phyloP scores from a whole-genome alignment of 768 basidiomycete species.

The Lentinus brumalis region DNA sequence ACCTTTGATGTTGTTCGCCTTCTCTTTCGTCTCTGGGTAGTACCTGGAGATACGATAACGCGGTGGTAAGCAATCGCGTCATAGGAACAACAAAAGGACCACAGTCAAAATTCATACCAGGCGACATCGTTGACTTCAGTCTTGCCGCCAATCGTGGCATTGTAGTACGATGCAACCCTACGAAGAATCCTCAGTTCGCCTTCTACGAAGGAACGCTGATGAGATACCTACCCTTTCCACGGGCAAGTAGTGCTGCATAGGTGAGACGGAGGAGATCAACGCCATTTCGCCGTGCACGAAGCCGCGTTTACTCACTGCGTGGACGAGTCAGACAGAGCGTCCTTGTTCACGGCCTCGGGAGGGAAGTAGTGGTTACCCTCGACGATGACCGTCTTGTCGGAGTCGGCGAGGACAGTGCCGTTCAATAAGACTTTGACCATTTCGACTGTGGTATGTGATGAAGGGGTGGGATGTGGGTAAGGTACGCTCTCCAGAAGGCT shows the following conservation, averaged over 20 bases:
- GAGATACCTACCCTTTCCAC: slow-evolving; percentile 67
- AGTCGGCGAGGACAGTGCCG: slow-evolving; percentile 58
- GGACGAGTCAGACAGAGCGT: slow-evolving; percentile 49
- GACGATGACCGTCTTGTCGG: slow-evolving; percentile 53
- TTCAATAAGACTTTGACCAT: slow-evolving; percentile 56
- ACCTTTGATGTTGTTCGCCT: slow-evolving; percentile 62
- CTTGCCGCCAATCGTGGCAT: slow-evolving; percentile 51
- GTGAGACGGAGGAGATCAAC: not conserved
- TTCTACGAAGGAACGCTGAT: not conserved
- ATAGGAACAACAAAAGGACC: not conserved
- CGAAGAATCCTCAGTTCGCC: not conserved
- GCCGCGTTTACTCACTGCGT: slow-evolving; percentile 44
- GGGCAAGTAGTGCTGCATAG: slow-evolving; percentile 51
- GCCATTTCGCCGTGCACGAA: not conserved
- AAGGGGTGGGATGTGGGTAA: not conserved
- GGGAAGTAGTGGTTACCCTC: slow-evolving; percentile 81
- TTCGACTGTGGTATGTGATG: not conserved
- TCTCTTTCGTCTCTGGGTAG: slow-evolving; percentile 58
- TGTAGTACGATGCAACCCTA: slow-evolving; percentile 70
- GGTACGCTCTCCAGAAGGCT: not conserved
- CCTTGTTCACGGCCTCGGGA: slow-evolving; percentile 48
- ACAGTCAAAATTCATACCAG: slow-evolving; percentile 47
- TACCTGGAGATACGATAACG: slow-evolving; percentile 47
- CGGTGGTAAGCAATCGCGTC: not conserved
- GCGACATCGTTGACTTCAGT: slow-evolving; percentile 55